Base-by-base conservation (phyloP, 225 moss, liverwort and hornwort species). In the Ulota crispa region DNA sequence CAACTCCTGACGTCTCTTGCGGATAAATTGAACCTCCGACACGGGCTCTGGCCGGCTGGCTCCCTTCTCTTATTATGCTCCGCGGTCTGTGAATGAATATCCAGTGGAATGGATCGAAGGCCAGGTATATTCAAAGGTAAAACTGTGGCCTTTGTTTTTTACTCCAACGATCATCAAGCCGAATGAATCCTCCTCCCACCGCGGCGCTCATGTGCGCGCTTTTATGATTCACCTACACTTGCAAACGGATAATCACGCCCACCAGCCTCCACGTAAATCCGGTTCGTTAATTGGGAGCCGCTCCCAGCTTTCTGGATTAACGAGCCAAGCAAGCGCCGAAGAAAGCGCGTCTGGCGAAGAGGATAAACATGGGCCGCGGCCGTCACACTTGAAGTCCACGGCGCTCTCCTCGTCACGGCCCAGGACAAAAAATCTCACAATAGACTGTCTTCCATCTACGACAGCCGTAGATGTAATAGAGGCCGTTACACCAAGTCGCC, bases 231-330 rank as follows among this genome's bases (percentile, higher is more conserved):
- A 43, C 43, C 26, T 26, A 0, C 16, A 21, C 13, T 62, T 47
- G n/a, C 31, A 14, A 70, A 12, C 31, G 80, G 80, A 80, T 80
- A 72, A 64, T 72, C 53, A 43, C 77, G 36, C 60, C 37, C 70
- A 70, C 82, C 47, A 52, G 77, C 23, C 70, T 70, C 83, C 70
- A 21, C 77, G 77, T 70, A 76, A 76, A 63, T 31, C 73, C 61
- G n/a, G 71, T 83, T 83, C 70, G 83, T 83, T 82, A 82, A 24
- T 56, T 41, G 79, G 31, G 9, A 6, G 55, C 26, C 8, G 55
- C 47, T 77, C 75, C 82, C 76, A 60, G 43, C 42, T 79, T 79
- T 68, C 28, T 24, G 79, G 82, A 61, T 75, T 69, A 32, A 21
- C 68, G 75, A 47, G 57, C 61, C 57, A 45, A 23, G 68, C 68